These are phyloP conservation scores for Xylariaceae sp. DNA, from an alignment of 2,329 filamentous ascomycete species.

Conservation along the genomic window DNA sequence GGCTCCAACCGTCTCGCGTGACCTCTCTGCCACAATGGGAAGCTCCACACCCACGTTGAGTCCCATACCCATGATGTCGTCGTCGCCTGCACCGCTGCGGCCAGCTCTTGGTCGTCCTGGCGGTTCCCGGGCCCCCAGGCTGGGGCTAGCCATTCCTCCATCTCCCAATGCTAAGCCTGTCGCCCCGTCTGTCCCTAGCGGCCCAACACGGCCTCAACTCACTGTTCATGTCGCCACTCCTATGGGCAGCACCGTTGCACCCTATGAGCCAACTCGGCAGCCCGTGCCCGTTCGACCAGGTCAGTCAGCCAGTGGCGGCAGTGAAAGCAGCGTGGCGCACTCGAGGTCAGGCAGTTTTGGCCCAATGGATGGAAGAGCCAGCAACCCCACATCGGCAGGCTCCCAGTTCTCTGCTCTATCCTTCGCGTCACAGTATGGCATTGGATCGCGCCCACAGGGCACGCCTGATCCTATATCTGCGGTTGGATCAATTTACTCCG, in stretches of 20 bases:
- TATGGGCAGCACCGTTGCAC: conserved; percentile 70
- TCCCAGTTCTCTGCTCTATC: conserved; percentile 80
- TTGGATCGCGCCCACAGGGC: conserved; percentile 59
- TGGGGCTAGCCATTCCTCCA: conserved; percentile 85
- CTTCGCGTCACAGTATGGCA: conserved; percentile 68
- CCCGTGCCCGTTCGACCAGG: conserved; percentile 50
- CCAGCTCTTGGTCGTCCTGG: conserved; percentile 67
- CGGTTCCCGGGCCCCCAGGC: conserved; percentile 63
- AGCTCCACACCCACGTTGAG: conserved; percentile 29
- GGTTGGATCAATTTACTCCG: conserved; percentile 78
- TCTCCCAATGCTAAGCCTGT: conserved; percentile 79
- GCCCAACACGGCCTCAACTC: conserved; percentile 55
- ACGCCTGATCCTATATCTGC: conserved; percentile 84
- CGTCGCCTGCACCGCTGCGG: conserved; percentile 73
- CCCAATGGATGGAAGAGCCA: conserved; percentile 66
- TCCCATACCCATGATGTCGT: conserved; percentile 58
- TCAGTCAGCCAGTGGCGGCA: conserved; percentile 68
- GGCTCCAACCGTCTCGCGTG: conserved; percentile 25
- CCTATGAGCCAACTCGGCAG: conserved; percentile 59
- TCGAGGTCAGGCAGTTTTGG: conserved; percentile 83
- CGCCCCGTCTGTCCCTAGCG: conserved; percentile 44
- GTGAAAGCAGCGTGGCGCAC: conserved; percentile 72
- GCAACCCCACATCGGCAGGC: conserved; percentile 80
- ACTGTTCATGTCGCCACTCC: conserved; percentile 81
- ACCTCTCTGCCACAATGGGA: conserved; percentile 21